phyloP scores from a whole-genome alignment of 2,329 filamentous ascomycete species.

The Fusarium sp. region DNA sequence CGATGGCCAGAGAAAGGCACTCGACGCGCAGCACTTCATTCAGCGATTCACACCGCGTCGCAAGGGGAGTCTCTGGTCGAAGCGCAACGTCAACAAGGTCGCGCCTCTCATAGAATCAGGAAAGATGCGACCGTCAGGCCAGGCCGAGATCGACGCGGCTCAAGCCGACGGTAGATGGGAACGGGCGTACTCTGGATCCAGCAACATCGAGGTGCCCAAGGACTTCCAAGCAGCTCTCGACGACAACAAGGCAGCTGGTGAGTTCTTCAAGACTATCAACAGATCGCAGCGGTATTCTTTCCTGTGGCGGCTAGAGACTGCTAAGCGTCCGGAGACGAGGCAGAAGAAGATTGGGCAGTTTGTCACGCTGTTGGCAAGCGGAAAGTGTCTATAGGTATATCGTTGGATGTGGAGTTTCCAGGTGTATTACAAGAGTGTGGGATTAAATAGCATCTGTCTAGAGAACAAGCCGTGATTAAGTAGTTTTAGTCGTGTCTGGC shows the following conservation, averaged over 20 bases:
- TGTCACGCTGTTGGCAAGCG: constrained; percentile 52
- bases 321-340: constrained; percentile 51
- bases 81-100: constrained; percentile 67
- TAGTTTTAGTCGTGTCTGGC: not conserved
- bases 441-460: not conserved
- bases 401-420: constrained; percentile 8
- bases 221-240: constrained; percentile 61
- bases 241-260: constrained; percentile 48
- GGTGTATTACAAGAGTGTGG: constrained; percentile 11
- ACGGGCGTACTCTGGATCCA: constrained; percentile 64
- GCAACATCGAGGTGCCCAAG: constrained; percentile 58
- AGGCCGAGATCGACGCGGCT: constrained; percentile 64
- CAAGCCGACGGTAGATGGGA: constrained; percentile 70
- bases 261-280: constrained; percentile 57
- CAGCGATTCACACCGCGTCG: constrained; percentile 70
- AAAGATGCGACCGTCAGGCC: constrained; percentile 61
- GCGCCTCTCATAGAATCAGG: constrained; percentile 56
- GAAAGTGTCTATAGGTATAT: constrained; percentile 42
- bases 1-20: constrained; percentile 62
- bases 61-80: constrained; percentile 67
- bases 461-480: not conserved
- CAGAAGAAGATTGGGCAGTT: constrained; percentile 54
- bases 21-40: constrained; percentile 61
- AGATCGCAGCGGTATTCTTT: constrained; percentile 60
- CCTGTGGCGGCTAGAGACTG: constrained; percentile 58